Conservation (phyloP, 23 red algal genomes). For the Cyanidiococcus yangmingshanensis region DNA sequence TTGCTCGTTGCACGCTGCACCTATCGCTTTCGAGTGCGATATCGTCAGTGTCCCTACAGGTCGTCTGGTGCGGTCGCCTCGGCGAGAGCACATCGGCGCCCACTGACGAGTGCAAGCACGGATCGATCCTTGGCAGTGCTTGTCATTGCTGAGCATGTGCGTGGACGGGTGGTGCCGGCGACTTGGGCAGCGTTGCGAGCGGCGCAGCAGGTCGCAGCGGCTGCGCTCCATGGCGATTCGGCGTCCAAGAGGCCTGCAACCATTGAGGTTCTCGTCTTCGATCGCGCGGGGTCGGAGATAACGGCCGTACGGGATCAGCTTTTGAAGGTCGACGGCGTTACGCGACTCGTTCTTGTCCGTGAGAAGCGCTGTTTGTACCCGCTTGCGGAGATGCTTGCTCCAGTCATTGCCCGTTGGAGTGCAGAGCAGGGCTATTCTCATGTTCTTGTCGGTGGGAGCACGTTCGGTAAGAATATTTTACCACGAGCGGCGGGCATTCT, state of each 20-base stretch:
- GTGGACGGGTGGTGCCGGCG: background rate
- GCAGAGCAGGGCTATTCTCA: conserved; percentile 19
- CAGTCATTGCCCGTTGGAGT: conserved; percentile 21
- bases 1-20: too few relatives aligned
- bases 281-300: background rate
- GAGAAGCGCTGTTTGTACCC: background rate
- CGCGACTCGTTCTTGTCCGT: background rate
- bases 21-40: too few relatives aligned
- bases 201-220: background rate
- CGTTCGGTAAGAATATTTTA: conserved; percentile 87
- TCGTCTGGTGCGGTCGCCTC: too few relatives aligned
- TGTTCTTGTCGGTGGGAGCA: conserved; percentile 47
- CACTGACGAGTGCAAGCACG: too few relatives aligned
- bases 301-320: background rate
- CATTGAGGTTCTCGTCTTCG: background rate
- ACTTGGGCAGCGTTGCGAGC: conserved; percentile 5
- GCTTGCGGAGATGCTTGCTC: conserved; percentile 21
- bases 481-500: conserved; percentile 64
- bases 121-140: too few relatives aligned
- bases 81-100: too few relatives aligned
- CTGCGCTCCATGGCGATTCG: background rate
- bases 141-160: background rate
- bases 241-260: background rate
- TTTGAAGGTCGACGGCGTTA: background rate
- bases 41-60: too few relatives aligned